Evolutionary conservation across 192 early-diverging fungal genomes (phyloP).

Genomic region (Gaertneriomyces semiglobifer): DNA sequence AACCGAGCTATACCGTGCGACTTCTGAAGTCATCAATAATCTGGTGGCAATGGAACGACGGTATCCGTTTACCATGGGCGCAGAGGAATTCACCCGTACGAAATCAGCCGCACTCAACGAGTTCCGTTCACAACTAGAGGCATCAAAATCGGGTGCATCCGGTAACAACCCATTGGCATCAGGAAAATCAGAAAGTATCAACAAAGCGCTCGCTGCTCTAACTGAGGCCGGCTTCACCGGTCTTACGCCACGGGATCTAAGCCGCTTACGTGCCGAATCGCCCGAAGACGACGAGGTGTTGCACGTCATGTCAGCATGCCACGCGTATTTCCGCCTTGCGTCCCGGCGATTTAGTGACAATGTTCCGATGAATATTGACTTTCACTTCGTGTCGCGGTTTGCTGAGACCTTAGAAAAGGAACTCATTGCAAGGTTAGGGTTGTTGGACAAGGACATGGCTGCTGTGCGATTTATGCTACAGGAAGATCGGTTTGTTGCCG

Average conservation of each 20-base stretch:
- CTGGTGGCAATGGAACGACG: slow-evolving; percentile 41
- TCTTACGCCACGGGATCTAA: slow-evolving; percentile 33
- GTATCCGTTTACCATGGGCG: slow-evolving; percentile 43
- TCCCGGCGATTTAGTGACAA: slow-evolving; percentile 34
- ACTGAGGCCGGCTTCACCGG: slow-evolving; percentile 40
- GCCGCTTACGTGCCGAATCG: slow-evolving; percentile 23
- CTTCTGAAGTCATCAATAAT: slow-evolving; percentile 36
- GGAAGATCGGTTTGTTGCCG: slow-evolving; percentile 38
- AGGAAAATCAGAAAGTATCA: slow-evolving; percentile 17
- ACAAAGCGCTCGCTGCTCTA: slow-evolving; percentile 40
- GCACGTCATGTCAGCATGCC: slow-evolving; percentile 39
- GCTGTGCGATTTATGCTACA: slow-evolving; percentile 30
- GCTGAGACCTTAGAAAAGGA: slow-evolving; percentile 44
- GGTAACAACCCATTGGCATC: background rate
- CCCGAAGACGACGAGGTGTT: slow-evolving; percentile 38
- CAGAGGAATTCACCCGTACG: slow-evolving; percentile 35
- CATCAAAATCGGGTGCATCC: slow-evolving; percentile 15
- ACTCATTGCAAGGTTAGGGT: slow-evolving; percentile 34
- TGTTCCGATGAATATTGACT: slow-evolving; percentile 43
- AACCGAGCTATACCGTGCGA: slow-evolving; percentile 39
- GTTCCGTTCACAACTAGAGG: slow-evolving; percentile 34
- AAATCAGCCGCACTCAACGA: slow-evolving; percentile 35
- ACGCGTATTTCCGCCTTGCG: slow-evolving; percentile 40
- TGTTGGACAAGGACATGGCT: slow-evolving; percentile 37
- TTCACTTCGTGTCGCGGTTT: slow-evolving; percentile 40